Conservation (phyloP, 352 stramenopile genomes). For the Pythium biforme region DNA sequence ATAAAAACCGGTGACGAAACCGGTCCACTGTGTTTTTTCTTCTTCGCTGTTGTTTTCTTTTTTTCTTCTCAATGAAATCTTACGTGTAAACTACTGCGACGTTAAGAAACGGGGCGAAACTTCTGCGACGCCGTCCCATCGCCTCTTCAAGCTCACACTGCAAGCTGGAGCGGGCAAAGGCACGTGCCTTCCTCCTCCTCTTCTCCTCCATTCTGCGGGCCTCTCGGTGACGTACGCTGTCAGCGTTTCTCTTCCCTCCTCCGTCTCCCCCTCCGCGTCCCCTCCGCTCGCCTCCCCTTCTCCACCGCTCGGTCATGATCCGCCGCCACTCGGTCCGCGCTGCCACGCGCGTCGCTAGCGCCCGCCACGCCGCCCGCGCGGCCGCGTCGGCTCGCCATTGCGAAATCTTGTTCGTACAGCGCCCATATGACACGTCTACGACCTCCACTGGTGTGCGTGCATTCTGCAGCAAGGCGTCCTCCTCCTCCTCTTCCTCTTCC, state of each 20-base stretch:
- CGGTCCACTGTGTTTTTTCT: slow-evolving; percentile 3
- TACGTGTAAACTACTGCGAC: neutral
- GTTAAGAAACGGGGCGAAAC: slow-evolving; percentile 13
- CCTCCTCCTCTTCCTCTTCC: neutral
- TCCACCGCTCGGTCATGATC: slow-evolving; percentile 12
- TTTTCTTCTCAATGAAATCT: neutral
- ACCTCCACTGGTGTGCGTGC: neutral
- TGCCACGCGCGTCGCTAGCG: neutral
- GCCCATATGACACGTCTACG: neutral
- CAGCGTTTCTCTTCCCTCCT: no score
- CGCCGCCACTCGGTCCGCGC: slow-evolving; percentile 15
- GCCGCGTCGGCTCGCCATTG: neutral
- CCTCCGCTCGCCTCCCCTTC: neutral
- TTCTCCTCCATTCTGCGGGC: neutral
- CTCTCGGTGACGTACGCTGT: neutral
- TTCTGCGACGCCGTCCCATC: slow-evolving; percentile 3
- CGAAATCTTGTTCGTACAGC: slow-evolving; percentile 1
- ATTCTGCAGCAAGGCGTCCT: slow-evolving; percentile 11
- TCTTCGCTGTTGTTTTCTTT: neutral
- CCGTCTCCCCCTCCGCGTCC: neutral
- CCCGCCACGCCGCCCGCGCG: neutral
- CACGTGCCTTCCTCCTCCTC: slow-evolving; percentile 1
- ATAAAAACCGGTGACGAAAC: neutral
- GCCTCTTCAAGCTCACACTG: slow-evolving; percentile 11
- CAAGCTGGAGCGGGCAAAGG: neutral